phyloP scores from a whole-genome alignment of 768 basidiomycete species.

The Rhizopogon vinicolor region DNA sequence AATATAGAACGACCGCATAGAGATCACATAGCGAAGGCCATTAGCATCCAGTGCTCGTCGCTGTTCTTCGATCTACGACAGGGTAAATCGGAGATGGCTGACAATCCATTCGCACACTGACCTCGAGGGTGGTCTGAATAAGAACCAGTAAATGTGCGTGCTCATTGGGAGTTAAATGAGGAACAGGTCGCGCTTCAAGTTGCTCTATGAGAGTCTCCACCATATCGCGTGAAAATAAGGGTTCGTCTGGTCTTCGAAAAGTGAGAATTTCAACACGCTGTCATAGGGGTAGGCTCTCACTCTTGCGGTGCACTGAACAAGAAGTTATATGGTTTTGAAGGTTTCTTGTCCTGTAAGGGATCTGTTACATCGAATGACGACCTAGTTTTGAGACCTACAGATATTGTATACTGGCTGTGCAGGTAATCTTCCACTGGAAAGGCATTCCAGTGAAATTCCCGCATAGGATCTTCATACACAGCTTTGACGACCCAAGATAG shows the following conservation, averaged over 20 bases:
- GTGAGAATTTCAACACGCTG: slow-evolving; percentile 5
- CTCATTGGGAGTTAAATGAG: slow-evolving; percentile 75
- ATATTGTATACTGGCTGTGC: slow-evolving; percentile 9
- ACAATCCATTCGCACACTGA: slow-evolving; percentile 24
- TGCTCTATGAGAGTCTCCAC: slow-evolving; percentile 58
- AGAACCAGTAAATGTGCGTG: slow-evolving; percentile 79
- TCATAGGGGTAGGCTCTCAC: slow-evolving; percentile 30
- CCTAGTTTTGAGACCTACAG: slow-evolving; percentile 11
- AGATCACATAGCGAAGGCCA: slow-evolving; percentile 89
- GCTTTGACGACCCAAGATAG: slow-evolving; percentile 39
- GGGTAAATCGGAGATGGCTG: slow-evolving; percentile 1
- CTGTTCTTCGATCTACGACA: slow-evolving; percentile 77
- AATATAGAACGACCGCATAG: slow-evolving; percentile 89
- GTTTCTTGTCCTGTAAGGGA: slow-evolving; percentile 10
- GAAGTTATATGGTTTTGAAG: slow-evolving; percentile 38
- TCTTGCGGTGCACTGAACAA: slow-evolving; percentile 48
- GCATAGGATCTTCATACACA: background rate
- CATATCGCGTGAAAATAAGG: slow-evolving; percentile 55
- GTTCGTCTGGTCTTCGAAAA: slow-evolving; percentile 41
- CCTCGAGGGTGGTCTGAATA: slow-evolving; percentile 85
- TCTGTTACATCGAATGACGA: background rate
- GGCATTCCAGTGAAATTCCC: slow-evolving; percentile 35
- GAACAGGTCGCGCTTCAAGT: slow-evolving; percentile 59
- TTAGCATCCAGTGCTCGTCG: slow-evolving; percentile 87
- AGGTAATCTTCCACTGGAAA: slow-evolving; percentile 49